phyloP scores from a whole-genome alignment of 306 rosid genomes.

The Rosa persica region DNA sequence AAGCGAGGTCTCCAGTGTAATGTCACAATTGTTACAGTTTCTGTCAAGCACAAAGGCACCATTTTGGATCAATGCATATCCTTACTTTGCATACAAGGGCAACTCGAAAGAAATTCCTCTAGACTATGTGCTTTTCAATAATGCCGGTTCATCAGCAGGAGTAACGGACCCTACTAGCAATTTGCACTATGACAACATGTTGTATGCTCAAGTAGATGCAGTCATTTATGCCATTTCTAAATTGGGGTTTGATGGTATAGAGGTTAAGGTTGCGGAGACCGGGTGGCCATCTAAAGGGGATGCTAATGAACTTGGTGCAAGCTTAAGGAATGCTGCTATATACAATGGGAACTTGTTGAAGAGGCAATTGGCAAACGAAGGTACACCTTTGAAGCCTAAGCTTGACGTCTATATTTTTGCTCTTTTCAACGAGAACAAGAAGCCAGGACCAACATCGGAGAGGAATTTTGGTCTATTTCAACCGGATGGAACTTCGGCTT shows the following conservation, averaged over 20 bases:
- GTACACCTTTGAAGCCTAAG: no score
- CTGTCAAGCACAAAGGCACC: slow-evolving; percentile 69
- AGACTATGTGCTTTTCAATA: slow-evolving; percentile 63
- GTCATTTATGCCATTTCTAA: slow-evolving; percentile 64
- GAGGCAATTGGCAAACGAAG: no score
- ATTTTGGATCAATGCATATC: slow-evolving; percentile 93
- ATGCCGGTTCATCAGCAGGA: slow-evolving; percentile 44
- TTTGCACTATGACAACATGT: slow-evolving; percentile 80
- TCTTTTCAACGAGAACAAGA: no score
- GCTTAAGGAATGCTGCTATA: slow-evolving; percentile 29
- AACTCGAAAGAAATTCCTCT: slow-evolving; percentile 51
- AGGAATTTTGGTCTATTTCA: no score
- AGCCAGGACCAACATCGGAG: no score
- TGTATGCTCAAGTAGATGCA: slow-evolving; percentile 94
- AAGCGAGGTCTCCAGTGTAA: slow-evolving; percentile 47
- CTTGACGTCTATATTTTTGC: no score
- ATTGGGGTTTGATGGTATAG: slow-evolving; percentile 66
- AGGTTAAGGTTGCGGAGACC: slow-evolving; percentile 28
- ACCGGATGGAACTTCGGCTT: no score
- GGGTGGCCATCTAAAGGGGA: no score
- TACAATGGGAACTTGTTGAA: no score
- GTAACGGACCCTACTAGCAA: slow-evolving; percentile 72
- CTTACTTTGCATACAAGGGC: slow-evolving; percentile 80
- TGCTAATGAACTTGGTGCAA: slow-evolving; percentile 58
- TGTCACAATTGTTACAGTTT: slow-evolving; percentile 68